Base-by-base conservation (phyloP, 495 filamentous ascomycete species). In the Podospora pseudocomata region DNA sequence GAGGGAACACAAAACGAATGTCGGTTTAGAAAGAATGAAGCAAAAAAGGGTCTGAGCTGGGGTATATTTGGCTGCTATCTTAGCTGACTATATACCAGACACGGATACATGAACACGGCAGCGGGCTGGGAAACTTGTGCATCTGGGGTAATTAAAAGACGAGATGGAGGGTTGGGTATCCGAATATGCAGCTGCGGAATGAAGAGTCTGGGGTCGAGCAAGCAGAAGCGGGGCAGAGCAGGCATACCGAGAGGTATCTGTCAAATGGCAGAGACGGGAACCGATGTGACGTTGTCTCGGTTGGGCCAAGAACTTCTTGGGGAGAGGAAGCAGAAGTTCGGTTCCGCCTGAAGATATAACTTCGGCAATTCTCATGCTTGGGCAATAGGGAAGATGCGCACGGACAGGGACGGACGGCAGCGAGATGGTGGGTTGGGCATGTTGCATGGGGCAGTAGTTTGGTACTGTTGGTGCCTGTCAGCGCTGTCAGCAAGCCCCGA, bases 401-500 rank as follows among this genome's bases (percentile, higher is more conserved):
- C 39, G 39, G 39, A 49, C 39, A 49, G 13, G 23, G 23, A 23
- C 30, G 39, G 13, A 49, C 9, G 39, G 39, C 39, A 49, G 15
- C 39, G 15, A 49, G 39, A 49, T 58, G 1, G 55, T 58, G 55
- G 23, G 55, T 19, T 58, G 55, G 30, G 30, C 30, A 32, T 32
- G 30, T 32, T 32, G 55, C 23, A 19, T 20, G 55, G 19, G 23
- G 55, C 55, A 58, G 55, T 19, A 58, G 55, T 58, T 58, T 19
- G 55, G n/a, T 58, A 58, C 23, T 26, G 55, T 58, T 19, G 23
- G 55, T 58, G n/a, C 23, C n/a, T 58, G 55, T 58, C 55, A 58
- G n/a, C n/a, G n/a, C 55, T 23, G 55, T 58, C 55, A 58, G 55
- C 55, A 58, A 58, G 19, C 55, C 55, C 55, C 55, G 55, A 58